phyloP scores from a whole-genome alignment of 2,329 filamentous ascomycete genomes.

The Calonectria pseudoturangicola region DNA sequence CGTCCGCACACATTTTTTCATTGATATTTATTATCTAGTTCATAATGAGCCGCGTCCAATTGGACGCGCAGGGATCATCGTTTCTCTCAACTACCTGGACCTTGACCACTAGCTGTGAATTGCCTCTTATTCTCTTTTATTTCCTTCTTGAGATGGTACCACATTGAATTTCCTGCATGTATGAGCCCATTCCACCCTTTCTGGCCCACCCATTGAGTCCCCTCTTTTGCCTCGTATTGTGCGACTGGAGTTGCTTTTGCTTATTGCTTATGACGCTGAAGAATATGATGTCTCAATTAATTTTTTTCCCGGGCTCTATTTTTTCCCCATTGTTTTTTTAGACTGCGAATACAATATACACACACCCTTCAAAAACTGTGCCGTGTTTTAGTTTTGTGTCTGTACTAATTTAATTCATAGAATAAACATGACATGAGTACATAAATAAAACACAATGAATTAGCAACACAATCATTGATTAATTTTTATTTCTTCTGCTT shows the following conservation, averaged over 20 bases:
- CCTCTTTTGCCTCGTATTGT: background rate
- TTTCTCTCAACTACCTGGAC: background rate
- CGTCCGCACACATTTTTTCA: constrained; percentile 16
- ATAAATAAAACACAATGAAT: too few species aligned
- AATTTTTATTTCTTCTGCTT: too few species aligned
- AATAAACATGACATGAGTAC: too few species aligned
- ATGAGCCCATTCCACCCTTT: constrained; percentile 8
- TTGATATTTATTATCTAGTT: constrained; percentile 22
- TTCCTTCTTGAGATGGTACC: background rate
- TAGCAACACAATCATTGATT: too few species aligned
- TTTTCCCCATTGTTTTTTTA: background rate
- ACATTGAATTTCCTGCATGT: background rate
- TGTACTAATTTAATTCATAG: too few species aligned
- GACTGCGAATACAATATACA: too few species aligned
- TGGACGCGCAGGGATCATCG: constrained; percentile 7
- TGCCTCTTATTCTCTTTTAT: background rate
- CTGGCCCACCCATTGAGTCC: background rate
- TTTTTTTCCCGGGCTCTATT: background rate
- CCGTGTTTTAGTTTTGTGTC: too few species aligned
- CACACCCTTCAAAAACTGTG: too few species aligned
- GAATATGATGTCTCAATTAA: constrained; percentile 13
- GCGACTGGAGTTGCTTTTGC: background rate
- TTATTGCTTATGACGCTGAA: background rate
- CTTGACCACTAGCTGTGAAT: constrained; percentile 9
- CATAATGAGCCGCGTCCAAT: constrained; percentile 9